Evolutionary conservation across 192 early-diverging fungal species (phyloP), one percentile per base, ranked within the genome.

Genomic region (Dissophora ornata): DNA sequence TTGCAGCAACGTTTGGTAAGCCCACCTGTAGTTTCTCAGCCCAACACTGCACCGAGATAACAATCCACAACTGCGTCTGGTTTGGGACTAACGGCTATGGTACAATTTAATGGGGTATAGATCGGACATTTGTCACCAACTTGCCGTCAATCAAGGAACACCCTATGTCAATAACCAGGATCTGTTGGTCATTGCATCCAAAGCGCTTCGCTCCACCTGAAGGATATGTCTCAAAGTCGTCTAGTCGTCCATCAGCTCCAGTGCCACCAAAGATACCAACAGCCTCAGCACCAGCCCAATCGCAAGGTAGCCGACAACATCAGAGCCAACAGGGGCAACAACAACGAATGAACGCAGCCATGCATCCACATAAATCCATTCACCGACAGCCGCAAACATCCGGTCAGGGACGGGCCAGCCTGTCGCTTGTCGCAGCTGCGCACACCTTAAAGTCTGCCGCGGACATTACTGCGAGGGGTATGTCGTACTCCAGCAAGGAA

Each of bases 1-100:
- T 85, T 16, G 94, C 94, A 3, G 61, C 79, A 12, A 45, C 69
- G 15, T 84, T 89, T 7, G 82, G 93, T 93, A 83, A 69, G 82
- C 80, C 28, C 1, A 44, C 10, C 26, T 2, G 54, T 38, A 40
- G 2, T 13, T 26, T 36, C 21, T 36, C 19, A 24, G n/a, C n/a
- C n/a, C 6, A 29, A n/a, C 19, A 21, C 26, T 42, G 21, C 19
- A 11, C 13, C 36, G 5, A 29, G 45, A 45, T 49, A 45, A 21
- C 18, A 44, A 32, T 54, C 36, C n/a, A n/a, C n/a, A n/a, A n/a
- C n/a, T n/a, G n/a, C n/a, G n/a, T n/a, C n/a, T n/a, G n/a, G n/a
- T n/a, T n/a, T n/a, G n/a, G n/a, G n/a, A n/a, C n/a, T n/a, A n/a
- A n/a, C n/a, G n/a, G n/a, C n/a, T n/a, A n/a, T n/a, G n/a, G n/a